Conservation (phyloP, 2,329 filamentous ascomycete species). For the Ophiognomonia clavigignenti-juglandacearum region DNA sequence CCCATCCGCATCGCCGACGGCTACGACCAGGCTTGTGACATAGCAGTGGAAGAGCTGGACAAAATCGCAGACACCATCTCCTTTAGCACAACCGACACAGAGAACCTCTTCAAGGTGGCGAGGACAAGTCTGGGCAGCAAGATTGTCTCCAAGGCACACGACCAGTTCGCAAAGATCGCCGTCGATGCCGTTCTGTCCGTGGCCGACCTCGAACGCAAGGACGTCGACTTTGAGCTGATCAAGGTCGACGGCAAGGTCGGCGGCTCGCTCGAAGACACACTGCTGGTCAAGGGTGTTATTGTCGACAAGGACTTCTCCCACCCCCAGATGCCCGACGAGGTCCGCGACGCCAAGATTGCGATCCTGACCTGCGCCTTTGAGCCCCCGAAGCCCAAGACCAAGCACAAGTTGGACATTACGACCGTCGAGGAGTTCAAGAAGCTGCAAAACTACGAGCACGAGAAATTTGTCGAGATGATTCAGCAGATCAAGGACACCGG, state of each 20-base stretch:
- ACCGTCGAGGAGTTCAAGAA: constrained; percentile 98
- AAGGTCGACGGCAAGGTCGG: constrained; percentile 99
- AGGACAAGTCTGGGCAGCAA: constrained; percentile 96
- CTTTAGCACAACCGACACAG: constrained; percentile 73
- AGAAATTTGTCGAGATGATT: constrained; percentile 99
- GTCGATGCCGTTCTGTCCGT: constrained; percentile 96
- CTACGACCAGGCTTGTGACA: constrained; percentile 96
- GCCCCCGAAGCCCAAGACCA: constrained; percentile 98
- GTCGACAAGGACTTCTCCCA: constrained; percentile 99
- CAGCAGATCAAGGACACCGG: constrained; percentile 96
- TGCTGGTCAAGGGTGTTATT: constrained; percentile 96
- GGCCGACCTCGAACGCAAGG: constrained; percentile 89
- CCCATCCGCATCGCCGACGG: constrained; percentile 98
- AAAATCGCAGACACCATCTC: constrained; percentile 86
- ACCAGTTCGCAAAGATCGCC: constrained; percentile 95
- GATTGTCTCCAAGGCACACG: constrained; percentile 97
- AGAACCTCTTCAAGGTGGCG: constrained; percentile 89
- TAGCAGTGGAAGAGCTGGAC: constrained; percentile 88
- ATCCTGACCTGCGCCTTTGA: constrained; percentile 98
- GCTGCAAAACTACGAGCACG: constrained; percentile 89
- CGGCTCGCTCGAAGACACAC: constrained; percentile 84
- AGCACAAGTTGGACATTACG: constrained; percentile 98
- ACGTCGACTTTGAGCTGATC: constrained; percentile 98
- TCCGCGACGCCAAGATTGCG: constrained; percentile 91
- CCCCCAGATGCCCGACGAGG: constrained; percentile 96